Base-by-base conservation (phyloP, 1,284 basidiomycete genomes). In the Leccinum fallax region DNA sequence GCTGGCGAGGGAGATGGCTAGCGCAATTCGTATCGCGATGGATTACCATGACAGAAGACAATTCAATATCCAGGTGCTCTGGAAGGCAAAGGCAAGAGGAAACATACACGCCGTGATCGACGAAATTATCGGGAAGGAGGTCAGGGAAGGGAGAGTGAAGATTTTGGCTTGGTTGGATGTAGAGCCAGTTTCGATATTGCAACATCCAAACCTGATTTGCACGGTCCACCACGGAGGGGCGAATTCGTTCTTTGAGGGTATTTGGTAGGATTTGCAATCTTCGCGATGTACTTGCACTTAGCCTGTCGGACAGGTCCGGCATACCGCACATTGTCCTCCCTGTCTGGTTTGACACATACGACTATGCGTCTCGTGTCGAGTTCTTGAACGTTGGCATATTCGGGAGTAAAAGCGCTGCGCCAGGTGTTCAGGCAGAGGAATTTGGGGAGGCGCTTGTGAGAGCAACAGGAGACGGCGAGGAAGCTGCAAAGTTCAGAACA, bases 311-410 rank as follows among this genome's bases (percentile, higher is more conserved):
- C 7, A 60, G 64, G 54, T 60, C 55, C 24, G 65, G 65, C 2
- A 3, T 55, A 2, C 59, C 66, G 1, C 65, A 66, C 7, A 36
- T 66, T 13, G 48, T 66, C 13, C 64, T 68, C 19, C 57, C 64
- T 2, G 61, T 58, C 5, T 68, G 64, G 66, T 26, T 5, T 28
- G 68, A 70, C 40, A 69, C 66, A 5, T 67, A 56, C 19, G 65
- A 67, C 16, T 66, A 58, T 34, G 66, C 57, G 1, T 16, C 16
- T 2, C 63, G 58, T 10, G 59, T n/a, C 0, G 66, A 68, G 51
- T 64, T 40, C 36, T n/a, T 69, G 48, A 61, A 67, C 19, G 36
- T 63, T 4, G 65, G 65, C 28, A 28, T 67, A 26, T 66, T 53
- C 9, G 67, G 49, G 19, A 67, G 13, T n/a, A 57, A 52, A 52